phyloP scores from a whole-genome alignment of 805 yeast species.

The Kockiozyma suomiensis region DNA sequence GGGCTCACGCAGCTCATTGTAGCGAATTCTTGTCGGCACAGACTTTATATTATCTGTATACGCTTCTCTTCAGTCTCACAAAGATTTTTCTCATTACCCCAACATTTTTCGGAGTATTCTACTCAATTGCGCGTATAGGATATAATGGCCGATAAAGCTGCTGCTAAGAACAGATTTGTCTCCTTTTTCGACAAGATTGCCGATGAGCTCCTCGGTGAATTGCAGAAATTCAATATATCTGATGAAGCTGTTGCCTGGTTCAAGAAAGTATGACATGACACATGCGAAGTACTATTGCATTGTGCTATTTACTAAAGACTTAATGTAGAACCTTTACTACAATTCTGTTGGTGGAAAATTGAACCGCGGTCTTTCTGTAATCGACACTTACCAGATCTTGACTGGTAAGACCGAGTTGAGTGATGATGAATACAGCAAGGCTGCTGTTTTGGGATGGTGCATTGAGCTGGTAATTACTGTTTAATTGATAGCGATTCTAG shows the following conservation, averaged over 20 bases:
- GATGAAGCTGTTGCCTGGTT: slow-evolving; percentile 86
- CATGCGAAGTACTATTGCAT: background rate
- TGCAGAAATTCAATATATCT: slow-evolving; percentile 76
- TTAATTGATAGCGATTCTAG: background rate
- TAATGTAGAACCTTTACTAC: slow-evolving; percentile 58
- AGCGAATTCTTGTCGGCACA: no score
- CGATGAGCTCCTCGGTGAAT: slow-evolving; percentile 65
- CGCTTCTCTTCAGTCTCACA: background rate
- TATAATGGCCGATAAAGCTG: slow-evolving; percentile 29
- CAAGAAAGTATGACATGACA: slow-evolving; percentile 46
- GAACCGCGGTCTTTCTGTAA: slow-evolving; percentile 93
- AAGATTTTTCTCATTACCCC: background rate
- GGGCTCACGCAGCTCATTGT: no score
- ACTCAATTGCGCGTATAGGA: background rate
- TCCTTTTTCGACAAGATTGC: slow-evolving; percentile 76
- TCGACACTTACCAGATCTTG: slow-evolving; percentile 85
- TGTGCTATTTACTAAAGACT: background rate
- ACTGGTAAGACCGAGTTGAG: slow-evolving; percentile 66
- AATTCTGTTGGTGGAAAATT: slow-evolving; percentile 96
- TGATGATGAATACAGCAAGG: slow-evolving; percentile 73
- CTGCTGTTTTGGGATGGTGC: slow-evolving; percentile 92
- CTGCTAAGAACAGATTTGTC: slow-evolving; percentile 29
- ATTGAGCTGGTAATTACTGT: slow-evolving; percentile 61
- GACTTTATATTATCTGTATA: no score
- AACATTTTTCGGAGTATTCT: background rate